Evolutionary conservation across 306 rosid species (phyloP), one percentile per base, ranked within the genome.

Genomic region (Casuarina equisetifolia): DNA sequence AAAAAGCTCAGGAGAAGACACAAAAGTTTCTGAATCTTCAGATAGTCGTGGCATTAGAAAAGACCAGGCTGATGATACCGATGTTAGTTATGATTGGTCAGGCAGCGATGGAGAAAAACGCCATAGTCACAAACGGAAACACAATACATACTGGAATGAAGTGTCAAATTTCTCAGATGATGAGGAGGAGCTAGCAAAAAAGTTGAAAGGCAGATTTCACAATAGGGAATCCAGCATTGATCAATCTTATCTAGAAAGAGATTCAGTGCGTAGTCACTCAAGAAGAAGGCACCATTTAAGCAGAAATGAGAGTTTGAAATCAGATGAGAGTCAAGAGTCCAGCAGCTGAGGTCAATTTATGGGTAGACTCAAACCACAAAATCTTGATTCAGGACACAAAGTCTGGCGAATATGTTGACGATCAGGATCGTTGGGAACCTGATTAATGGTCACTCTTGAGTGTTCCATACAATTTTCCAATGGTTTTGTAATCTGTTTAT

Each of bases 391-490:
- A n/a, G 62, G 51, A 53, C n/a, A 11, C 48, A 16, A 0, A 7
- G 46, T 40, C 68, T 52, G 74, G 36, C 19, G 16, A 62, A n/a
- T 71, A 35, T 35, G 52, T 9, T 16, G 74, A 44, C 11, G 36
- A 76, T 36, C 15, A 19, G 46, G 85, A 82, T 63, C 79, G 76
- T 49, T 78, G 74, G 79, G 82, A 82, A 51, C 75, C 85, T 6
- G 79, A 82, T 57, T 20, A 19, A 57, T 36, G 19, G 25, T 8
- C 25, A 32, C 36, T 20, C 32, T 25, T 20, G 3, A 55, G 32
- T 32, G 40, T 59, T 59, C 15, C 40, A 25, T 25, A 59, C 32
- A 3, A 59, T 59, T 25, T 59, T 32, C 40, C 1, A 25, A 40
- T 59, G 67, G 32, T 32, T 9, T 59, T 59, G 42, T 17, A 59